These are phyloP conservation scores for Filobasidium uniguttulatum DNA, from an alignment of 1,284 basidiomycete genomes.

Conservation along the genomic window DNA sequence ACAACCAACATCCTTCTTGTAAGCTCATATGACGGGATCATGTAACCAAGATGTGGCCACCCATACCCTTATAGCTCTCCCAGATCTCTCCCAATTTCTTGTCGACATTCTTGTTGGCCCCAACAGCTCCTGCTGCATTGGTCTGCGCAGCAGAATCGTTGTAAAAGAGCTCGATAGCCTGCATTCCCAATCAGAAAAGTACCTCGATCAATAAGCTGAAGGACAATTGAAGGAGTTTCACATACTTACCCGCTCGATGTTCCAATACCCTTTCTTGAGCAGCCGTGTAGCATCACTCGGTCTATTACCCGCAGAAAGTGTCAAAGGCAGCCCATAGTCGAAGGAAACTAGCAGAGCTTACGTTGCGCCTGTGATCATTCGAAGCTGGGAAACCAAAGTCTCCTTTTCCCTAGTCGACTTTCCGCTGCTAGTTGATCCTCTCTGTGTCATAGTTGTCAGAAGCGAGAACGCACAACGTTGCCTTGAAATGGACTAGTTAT, in stretches of 20 bases:
- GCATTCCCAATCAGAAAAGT: not conserved
- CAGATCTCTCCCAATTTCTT: conserved; percentile 36
- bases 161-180: conserved; percentile 33
- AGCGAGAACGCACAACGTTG: not conserved
- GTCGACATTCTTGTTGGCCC: conserved; percentile 20
- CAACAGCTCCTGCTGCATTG: conserved; percentile 1
- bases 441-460: not conserved
- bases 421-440: no score
- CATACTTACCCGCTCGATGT: conserved; percentile 25
- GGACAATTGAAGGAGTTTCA: not conserved
- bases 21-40: not conserved
- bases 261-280: conserved; percentile 33
- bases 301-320: conserved; percentile 13
- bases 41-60: not conserved
- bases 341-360: conserved; percentile 15
- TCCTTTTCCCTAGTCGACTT: conserved; percentile 3
- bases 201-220: not conserved
- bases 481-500: not conserved
- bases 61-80: conserved; percentile 35
- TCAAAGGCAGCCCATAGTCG: not conserved
- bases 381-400: conserved; percentile 16
- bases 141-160: conserved; percentile 23
- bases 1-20: not conserved
- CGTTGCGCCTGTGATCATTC: conserved; percentile 29
- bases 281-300: conserved; percentile 25